Evolutionary conservation across 495 filamentous ascomycete species (phyloP).

Genomic region (Hypoxylon trugodes): DNA sequence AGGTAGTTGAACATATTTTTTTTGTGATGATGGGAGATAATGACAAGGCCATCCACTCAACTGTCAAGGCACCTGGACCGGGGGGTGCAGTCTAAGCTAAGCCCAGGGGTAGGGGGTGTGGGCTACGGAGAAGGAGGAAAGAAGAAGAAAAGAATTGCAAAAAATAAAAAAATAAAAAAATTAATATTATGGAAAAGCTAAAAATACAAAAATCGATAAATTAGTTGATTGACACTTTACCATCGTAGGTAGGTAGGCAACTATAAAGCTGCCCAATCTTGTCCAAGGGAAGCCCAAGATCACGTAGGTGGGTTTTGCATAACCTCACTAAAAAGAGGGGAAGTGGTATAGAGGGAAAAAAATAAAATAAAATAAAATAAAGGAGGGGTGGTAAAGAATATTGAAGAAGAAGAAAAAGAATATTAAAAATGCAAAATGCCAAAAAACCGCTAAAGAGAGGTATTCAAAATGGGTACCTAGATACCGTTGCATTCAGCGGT

Average conservation of each 20-base stretch:
- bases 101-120: constrained; percentile 32
- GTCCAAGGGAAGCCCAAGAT: constrained; percentile 18
- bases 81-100: constrained; percentile 24
- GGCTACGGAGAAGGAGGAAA: constrained; percentile 20
- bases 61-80: constrained; percentile 25
- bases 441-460: constrained; percentile 17
- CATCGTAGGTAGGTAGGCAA: constrained; percentile 16
- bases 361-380: constrained; percentile 12
- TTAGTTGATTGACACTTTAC: constrained; percentile 26
- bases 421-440: constrained; percentile 10
- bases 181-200: constrained; percentile 7
- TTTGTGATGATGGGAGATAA: constrained; percentile 34
- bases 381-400: not conserved
- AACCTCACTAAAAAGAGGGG: constrained; percentile 25
- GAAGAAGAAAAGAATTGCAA: constrained; percentile 12
- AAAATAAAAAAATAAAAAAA: constrained; percentile 14
- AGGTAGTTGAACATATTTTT: constrained; percentile 24
- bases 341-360: constrained; percentile 7
- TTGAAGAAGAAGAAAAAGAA: not conserved
- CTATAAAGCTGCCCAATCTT: constrained; percentile 34
- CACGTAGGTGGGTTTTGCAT: constrained; percentile 32
- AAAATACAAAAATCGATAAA: constrained; percentile 31
- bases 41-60: constrained; percentile 31
- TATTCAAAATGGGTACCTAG: constrained; percentile 39
- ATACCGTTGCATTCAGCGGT: constrained; percentile 42